phyloP scores from a whole-genome alignment of 768 basidiomycete genomes.

The Pleurotus citrinopileatus region DNA sequence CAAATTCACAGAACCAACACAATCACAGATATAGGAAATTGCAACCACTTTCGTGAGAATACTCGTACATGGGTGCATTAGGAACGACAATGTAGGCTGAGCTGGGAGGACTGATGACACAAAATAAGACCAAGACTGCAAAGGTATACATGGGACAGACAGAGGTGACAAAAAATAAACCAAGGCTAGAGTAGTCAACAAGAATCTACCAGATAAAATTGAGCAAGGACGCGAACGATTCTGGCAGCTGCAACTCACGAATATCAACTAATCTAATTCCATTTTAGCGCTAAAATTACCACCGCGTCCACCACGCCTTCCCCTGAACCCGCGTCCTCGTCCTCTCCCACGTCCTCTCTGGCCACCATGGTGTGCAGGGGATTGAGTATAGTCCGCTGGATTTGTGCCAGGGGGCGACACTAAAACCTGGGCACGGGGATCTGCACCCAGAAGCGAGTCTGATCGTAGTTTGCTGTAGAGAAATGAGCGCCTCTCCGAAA shows the following conservation, averaged over 20 bases:
- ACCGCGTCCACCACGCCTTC: conserved; percentile 35
- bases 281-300: conserved; percentile 39
- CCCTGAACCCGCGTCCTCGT: conserved; percentile 22
- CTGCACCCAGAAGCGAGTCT: conserved; percentile 61
- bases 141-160: not conserved
- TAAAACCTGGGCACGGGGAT: conserved; percentile 67
- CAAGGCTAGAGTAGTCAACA: not conserved
- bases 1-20: too few relatives aligned
- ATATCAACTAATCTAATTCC: conserved; percentile 43
- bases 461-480: conserved; percentile 79
- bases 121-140: not conserved
- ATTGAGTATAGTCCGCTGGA: conserved; percentile 46
- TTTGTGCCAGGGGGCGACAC: conserved; percentile 67
- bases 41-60: not conserved
- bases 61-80: not conserved
- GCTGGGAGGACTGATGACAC: not conserved
- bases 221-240: too few relatives aligned
- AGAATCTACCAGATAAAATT: too few relatives aligned
- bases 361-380: conserved; percentile 31
- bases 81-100: not conserved
- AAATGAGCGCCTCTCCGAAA: not conserved
- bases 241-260: too few relatives aligned
- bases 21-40: too few relatives aligned
- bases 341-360: conserved; percentile 27
- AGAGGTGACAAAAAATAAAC: not conserved